Evolutionary conservation across 768 basidiomycete species (phyloP), one percentile per base, ranked within the genome.

Genomic region (Cystofilobasidium macerans): DNA sequence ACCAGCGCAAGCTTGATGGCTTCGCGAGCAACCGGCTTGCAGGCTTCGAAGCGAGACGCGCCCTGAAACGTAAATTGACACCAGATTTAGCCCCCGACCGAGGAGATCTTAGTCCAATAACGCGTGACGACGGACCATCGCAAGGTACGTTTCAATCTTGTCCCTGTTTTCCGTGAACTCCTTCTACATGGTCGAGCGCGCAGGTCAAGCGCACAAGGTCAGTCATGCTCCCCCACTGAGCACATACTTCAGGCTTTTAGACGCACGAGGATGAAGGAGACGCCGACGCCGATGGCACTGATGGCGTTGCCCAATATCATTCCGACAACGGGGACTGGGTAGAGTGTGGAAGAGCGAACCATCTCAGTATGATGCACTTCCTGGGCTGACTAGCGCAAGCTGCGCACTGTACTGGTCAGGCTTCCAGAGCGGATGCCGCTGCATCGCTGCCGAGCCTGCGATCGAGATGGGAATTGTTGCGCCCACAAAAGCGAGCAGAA

Each of bases 241-340:
- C 14, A 53, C 18, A 63, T 26, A 51, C 36, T 7, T 24, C 24
- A 65, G 45, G 45, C 42, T 20, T 20, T 42, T 42, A 3, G 45
- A 47, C 64, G 38, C 26, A 65, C 64, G 26, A 63, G 30, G 51
- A 63, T 63, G n/a, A 51, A 54, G 2, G 35, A 24, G 8, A 86
- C 78, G 2, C 85, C 80, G 0, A 92, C 82, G 2, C 88, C 84
- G 9, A 91, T 82, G 0, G 84, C 83, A 0, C 85, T 85, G 60
- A 92, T 85, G 1, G 87, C 84, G 62, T 82, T 83, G 1, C 89
- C 89, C 45, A 88, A 86, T 2, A 91, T 78, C 90, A 91, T 92
- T 9, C 90, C 88, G 11, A 89, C 80, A 61, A 89, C 82, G 7
- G 87, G 88, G 61, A 90, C 88, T 89, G 68, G 58, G 35, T 12